A percentile compares a stretch with the other conserved stretches of the same genome.
These are phyloP conservation scores for Coniochaeta sp. DNA, from an alignment of 2,329 filamentous ascomycete species.

Conservation along the genomic window DNA sequence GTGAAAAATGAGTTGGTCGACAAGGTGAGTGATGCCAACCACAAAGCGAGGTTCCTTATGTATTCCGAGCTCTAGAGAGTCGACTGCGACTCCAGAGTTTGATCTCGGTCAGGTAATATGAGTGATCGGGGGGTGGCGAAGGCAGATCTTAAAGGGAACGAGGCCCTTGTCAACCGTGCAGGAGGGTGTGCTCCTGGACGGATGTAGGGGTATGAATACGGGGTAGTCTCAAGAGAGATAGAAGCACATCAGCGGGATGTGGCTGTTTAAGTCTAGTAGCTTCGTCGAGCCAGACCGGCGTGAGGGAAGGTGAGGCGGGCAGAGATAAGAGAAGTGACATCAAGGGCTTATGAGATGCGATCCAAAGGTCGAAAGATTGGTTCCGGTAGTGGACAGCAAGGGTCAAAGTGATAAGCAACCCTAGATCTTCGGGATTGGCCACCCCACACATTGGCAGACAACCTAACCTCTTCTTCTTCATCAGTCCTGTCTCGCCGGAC, in stretches of 20 bases:
- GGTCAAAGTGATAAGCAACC: constrained; percentile 3
- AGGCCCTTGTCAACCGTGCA: background rate
- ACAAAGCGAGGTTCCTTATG: background rate
- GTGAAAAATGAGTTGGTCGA: background rate
- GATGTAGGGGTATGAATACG: background rate
- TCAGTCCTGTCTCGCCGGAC: too few relatives aligned
- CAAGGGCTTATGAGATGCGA: constrained; percentile 1
- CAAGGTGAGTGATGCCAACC: background rate
- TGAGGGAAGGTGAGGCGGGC: background rate
- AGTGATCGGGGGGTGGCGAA: background rate
- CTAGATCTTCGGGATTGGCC: background rate
- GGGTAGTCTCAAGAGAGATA: background rate
- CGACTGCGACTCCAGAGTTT: constrained; percentile 4
- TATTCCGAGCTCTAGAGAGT: constrained; percentile 4
- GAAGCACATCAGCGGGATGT: background rate
- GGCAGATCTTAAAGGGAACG: background rate
- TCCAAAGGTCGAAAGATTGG: background rate
- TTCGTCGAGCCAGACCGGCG: background rate
- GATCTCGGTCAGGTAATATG: background rate
- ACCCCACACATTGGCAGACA: background rate
- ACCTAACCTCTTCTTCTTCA: too few relatives aligned
- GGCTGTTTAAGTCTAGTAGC: background rate
- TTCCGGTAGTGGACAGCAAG: background rate
- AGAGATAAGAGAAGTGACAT: background rate
- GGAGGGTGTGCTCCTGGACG: background rate